Conservation (phyloP, 2,329 filamentous ascomycete genomes). For the Talaromyces sp. region DNA sequence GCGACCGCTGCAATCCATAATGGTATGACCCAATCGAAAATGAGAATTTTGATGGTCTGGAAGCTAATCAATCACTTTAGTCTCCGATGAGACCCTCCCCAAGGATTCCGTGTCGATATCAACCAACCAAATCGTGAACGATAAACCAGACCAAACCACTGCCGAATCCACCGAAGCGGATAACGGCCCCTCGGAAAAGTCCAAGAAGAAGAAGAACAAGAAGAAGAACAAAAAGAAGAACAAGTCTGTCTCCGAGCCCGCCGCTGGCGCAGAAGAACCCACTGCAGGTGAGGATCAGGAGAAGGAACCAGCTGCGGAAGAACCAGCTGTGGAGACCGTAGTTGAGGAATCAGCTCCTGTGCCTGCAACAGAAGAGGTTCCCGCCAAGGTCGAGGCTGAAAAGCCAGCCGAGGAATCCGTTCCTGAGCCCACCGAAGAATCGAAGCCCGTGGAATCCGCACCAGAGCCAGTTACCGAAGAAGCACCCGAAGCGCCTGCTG, state of each 20-base stretch:
- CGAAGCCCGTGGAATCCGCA: conserved; percentile 4
- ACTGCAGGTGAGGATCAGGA: neutral
- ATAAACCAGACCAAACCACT: conserved; percentile 10
- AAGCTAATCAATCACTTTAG: conserved; percentile 7
- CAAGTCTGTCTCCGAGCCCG: conserved; percentile 5
- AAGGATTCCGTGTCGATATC: conserved; percentile 22
- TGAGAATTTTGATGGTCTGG: no score
- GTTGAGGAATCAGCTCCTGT: neutral
- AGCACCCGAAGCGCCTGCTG: conserved; percentile 1
- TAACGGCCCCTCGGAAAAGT: conserved; percentile 17
- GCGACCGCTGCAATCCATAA: conserved; percentile 26
- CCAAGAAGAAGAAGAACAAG: conserved; percentile 27
- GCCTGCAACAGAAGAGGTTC: neutral
- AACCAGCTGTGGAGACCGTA: neutral
- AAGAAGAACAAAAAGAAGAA: conserved; percentile 17
- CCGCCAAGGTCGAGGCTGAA: neutral
- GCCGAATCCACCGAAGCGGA: conserved; percentile 16
- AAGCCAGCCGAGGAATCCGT: neutral
- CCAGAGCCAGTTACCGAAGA: conserved; percentile 1
- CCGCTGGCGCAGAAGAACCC: neutral
- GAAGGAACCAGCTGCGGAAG: neutral
- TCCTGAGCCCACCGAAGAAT: conserved; percentile 14
- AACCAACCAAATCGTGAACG: conserved; percentile 6
- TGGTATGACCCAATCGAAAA: conserved; percentile 13
- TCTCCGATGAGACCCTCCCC: conserved; percentile 22